phyloP scores from a whole-genome alignment of 2,329 filamentous ascomycete species.

The Thyridium curvatum region DNA sequence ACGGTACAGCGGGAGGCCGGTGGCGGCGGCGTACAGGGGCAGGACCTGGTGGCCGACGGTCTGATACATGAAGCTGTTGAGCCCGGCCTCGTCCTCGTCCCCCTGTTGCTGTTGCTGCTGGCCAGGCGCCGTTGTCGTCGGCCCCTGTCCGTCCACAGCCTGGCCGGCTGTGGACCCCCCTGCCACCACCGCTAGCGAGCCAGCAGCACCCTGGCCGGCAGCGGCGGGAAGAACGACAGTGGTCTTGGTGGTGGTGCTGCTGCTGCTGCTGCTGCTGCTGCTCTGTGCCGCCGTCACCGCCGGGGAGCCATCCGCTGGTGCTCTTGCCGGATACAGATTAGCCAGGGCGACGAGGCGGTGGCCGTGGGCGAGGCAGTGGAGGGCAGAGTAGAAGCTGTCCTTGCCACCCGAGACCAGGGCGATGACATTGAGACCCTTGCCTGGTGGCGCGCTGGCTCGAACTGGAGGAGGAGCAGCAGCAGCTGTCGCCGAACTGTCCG shows the following conservation, averaged over 20 bases:
- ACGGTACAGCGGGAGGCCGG: conserved; percentile 79
- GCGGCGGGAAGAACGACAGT: background rate
- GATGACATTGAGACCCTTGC: conserved; percentile 64
- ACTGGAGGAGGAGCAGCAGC: conserved; percentile 7
- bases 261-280: conserved; percentile 3
- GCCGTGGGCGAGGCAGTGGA: conserved; percentile 83
- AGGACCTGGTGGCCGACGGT: conserved; percentile 87
- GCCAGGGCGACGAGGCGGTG: conserved; percentile 83
- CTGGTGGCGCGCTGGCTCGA: conserved; percentile 34
- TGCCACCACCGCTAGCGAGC: conserved; percentile 4
- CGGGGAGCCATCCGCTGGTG: background rate
- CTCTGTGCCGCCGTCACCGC: background rate
- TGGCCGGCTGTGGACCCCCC: background rate
- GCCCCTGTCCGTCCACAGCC: no score
- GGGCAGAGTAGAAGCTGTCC: conserved; percentile 88
- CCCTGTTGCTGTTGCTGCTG: conserved; percentile 2
- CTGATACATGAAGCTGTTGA: conserved; percentile 99
- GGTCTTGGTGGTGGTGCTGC: no score
- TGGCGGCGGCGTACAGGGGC: conserved; percentile 73
- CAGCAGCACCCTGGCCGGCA: conserved; percentile 9
- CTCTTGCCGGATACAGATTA: conserved; percentile 65
- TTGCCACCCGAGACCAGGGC: conserved; percentile 94
- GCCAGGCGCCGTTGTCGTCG: no score
- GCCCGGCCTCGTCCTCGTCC: conserved; percentile 50
- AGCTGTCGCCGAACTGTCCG: background rate